Conservation (phyloP, 768 basidiomycete genomes). For the Naganishia vaughanmartiniae region DNA sequence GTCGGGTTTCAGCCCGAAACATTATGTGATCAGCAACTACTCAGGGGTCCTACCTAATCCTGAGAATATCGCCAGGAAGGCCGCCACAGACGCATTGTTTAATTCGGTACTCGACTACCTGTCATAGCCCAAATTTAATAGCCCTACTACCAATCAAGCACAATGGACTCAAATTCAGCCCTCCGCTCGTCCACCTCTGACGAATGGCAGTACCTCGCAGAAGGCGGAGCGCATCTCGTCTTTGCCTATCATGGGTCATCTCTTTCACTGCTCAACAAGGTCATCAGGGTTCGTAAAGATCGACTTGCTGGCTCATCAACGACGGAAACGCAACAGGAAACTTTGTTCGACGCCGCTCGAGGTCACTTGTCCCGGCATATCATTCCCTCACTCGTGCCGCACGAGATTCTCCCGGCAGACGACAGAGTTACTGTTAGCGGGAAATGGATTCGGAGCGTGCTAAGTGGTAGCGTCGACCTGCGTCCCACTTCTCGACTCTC, state of each 20-base stretch:
- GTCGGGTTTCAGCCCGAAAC: slow-evolving; percentile 20
- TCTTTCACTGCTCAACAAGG: slow-evolving; percentile 56
- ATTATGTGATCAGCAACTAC: neutral
- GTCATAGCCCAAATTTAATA: neutral
- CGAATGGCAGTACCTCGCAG: slow-evolving; percentile 77
- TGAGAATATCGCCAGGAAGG: neutral
- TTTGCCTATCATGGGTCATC: slow-evolving; percentile 68
- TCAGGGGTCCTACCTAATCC: neutral
- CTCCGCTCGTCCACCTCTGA: neutral
- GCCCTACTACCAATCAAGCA: neutral
- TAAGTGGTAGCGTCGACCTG: neutral
- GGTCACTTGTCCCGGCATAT: slow-evolving; percentile 50
- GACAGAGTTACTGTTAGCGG: slow-evolving; percentile 52
- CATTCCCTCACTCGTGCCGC: slow-evolving; percentile 66
- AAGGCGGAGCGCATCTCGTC: slow-evolving; percentile 89
- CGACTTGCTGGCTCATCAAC: slow-evolving; percentile 26
- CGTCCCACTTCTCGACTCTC: neutral
- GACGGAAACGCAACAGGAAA: neutral
- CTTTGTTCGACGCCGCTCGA: slow-evolving; percentile 14
- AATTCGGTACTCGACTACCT: too few species aligned
- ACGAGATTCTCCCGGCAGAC: slow-evolving; percentile 62
- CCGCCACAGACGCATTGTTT: too few species aligned
- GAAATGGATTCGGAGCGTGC: neutral
- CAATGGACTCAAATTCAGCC: neutral
- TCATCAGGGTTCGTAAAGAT: slow-evolving; percentile 74